Evolutionary conservation across 768 basidiomycete genomes (phyloP).

Genomic region (Kwoniella newhampshirensis): DNA sequence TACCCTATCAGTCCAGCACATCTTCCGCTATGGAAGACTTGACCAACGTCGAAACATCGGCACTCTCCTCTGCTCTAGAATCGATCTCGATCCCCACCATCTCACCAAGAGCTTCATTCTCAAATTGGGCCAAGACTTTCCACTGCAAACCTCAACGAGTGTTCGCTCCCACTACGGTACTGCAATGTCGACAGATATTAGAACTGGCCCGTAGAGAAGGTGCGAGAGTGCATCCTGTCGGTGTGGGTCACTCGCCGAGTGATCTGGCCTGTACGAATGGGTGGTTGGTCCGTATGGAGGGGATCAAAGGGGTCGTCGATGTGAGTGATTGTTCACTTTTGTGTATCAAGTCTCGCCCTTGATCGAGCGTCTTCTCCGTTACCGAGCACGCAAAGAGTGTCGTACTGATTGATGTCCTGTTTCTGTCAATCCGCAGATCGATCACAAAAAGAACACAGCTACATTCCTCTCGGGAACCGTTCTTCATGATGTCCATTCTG

Average conservation of each 20-base stretch:
- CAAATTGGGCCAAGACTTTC: constrained; percentile 86
- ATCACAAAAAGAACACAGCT: constrained; percentile 33
- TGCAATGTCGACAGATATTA: constrained; percentile 71
- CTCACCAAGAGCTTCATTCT: constrained; percentile 57
- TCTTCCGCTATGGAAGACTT: constrained; percentile 13
- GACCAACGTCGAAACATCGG: background rate
- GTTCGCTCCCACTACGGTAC: constrained; percentile 70
- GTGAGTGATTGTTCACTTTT: constrained; percentile 58
- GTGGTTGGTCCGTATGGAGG: constrained; percentile 78
- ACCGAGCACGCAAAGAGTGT: background rate
- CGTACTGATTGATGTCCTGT: background rate
- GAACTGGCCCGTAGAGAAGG: constrained; percentile 75
- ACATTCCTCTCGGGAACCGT: constrained; percentile 55
- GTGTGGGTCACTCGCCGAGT: constrained; percentile 88
- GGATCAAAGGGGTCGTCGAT: constrained; percentile 70
- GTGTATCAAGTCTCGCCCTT: background rate
- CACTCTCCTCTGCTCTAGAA: constrained; percentile 26
- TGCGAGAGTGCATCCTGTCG: constrained; percentile 73
- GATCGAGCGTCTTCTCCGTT: background rate
- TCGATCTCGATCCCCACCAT: constrained; percentile 33
- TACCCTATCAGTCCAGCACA: background rate
- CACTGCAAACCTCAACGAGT: constrained; percentile 54
- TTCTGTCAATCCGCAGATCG: constrained; percentile 23
- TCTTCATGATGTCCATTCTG: constrained; percentile 69
- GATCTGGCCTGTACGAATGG: constrained; percentile 88